Evolutionary conservation across 768 basidiomycete genomes (phyloP), one percentile per base, ranked within the genome.

Genomic region (Calocera viscosa): DNA sequence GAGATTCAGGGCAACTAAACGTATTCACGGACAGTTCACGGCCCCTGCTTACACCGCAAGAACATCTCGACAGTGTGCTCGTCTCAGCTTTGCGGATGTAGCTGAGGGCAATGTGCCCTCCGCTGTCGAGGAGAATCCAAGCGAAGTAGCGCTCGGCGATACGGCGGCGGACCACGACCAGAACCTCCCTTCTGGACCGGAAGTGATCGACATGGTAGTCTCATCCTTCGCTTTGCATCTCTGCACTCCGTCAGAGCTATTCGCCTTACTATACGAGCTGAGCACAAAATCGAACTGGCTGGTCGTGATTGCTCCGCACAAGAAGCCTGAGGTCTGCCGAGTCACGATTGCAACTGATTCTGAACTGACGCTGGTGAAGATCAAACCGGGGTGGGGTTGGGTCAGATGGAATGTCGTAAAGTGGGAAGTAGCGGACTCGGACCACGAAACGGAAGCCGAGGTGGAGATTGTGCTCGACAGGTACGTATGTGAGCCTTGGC

Each of bases 201-300:
- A 69, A 11, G 65, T 72, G 63, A 77, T 84, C 43, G 87, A 90
- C 70, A 80, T 90, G 75, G 82, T 86, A 16, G 73, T 90, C 24
- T 87, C 87, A 71, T 89, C 88, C 2, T 90, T 89, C 71, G 88
- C 87, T 10, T 74, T 90, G 32, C 88, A 90, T 71, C 83, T 90
- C 38, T 74, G 89, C 34, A 82, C 83, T 49, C 72, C 84, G 1
- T 86, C 84, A 0, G 82, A 84, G 65, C 76, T 89, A 22, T 90
- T 84, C 72, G 77, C 85, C 8, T 76, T 90, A 8, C 77, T 89
- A 14, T 84, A 82, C 77, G 85, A 86, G 70, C 74, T 90, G 38
- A 85, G 84, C 68, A 81, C 79, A 49, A 84, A 84, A 71, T 79
- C 80, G 1, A 75, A 75, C 34, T 90, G 87, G 86, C 78, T 91